Conservation (phyloP, 805 yeast genomes). For the Wickerhamiella bombiphila region DNA sequence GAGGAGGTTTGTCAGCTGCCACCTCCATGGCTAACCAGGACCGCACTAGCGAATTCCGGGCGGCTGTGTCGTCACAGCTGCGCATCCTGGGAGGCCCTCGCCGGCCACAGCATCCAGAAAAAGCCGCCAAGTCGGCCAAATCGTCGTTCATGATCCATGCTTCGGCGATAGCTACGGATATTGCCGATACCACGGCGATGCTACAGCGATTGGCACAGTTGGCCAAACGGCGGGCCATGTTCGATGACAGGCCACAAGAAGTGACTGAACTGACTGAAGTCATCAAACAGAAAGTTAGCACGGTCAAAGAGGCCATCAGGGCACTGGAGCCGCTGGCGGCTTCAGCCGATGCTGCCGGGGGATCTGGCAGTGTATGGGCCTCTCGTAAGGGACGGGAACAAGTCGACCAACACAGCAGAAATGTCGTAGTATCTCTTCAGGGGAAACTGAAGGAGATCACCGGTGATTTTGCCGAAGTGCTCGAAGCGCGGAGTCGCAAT, state of each 20-base stretch:
- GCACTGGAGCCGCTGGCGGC: constrained; percentile 41
- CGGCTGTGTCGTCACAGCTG: constrained; percentile 68
- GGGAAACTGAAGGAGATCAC: constrained; percentile 85
- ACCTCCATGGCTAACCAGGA: constrained; percentile 41
- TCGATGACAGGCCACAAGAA: constrained; percentile 89
- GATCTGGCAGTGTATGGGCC: constrained; percentile 23
- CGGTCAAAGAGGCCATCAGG: constrained; percentile 57
- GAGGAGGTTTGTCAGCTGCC: no score
- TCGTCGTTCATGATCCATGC: constrained; percentile 48
- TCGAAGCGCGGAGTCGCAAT: constrained; percentile 71
- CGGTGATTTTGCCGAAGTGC: constrained; percentile 79
- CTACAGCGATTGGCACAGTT: constrained; percentile 65
- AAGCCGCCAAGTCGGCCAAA: constrained; percentile 4
- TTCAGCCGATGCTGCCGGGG: constrained; percentile 24
- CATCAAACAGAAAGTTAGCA: constrained; percentile 67
- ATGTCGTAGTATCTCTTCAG: constrained; percentile 74
- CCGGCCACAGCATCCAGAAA: background rate
- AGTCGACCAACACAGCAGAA: constrained; percentile 52
- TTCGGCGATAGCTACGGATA: constrained; percentile 71
- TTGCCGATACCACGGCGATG: constrained; percentile 69
- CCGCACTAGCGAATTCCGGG: constrained; percentile 84
- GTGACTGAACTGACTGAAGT: constrained; percentile 83
- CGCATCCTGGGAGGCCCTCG: constrained; percentile 32
- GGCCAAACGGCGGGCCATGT: constrained; percentile 80
- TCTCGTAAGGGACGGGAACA: constrained; percentile 33